These are phyloP conservation scores for Brassica balearica DNA, from an alignment of 441 rosid genomes.

Conservation along the genomic window DNA sequence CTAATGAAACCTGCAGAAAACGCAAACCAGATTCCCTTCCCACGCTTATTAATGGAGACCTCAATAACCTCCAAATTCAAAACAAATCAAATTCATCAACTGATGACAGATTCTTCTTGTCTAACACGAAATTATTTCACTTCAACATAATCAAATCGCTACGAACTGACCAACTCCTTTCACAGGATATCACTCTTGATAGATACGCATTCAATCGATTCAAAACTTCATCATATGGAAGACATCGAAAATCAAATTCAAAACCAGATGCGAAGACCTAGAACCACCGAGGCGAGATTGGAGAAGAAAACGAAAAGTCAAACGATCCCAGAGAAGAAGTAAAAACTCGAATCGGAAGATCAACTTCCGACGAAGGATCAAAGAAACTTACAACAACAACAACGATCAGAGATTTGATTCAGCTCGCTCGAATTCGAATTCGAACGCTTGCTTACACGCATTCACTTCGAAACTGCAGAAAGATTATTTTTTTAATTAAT, in stretches of 20 bases:
- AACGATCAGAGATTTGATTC: slow-evolving; percentile 33
- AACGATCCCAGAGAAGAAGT: background rate
- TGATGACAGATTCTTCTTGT: background rate
- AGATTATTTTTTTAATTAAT: background rate
- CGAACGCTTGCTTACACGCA: slow-evolving; percentile 42
- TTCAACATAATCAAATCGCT: background rate
- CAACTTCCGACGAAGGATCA: slow-evolving; percentile 10
- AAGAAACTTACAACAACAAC: slow-evolving; percentile 34
- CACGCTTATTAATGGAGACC: background rate
- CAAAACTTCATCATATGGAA: background rate
- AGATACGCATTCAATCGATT: slow-evolving; percentile 33
- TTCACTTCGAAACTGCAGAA: slow-evolving; percentile 35
- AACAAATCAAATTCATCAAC: slow-evolving; percentile 4
- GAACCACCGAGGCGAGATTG: slow-evolving; percentile 26
- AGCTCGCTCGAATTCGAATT: slow-evolving; percentile 21
- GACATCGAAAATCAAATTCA: slow-evolving; percentile 18
- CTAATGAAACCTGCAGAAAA: slow-evolving; percentile 25
- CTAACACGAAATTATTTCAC: background rate
- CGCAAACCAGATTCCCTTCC: background rate
- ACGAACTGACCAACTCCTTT: background rate
- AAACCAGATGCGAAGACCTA: slow-evolving; percentile 14
- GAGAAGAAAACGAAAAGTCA: slow-evolving; percentile 39
- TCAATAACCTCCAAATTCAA: slow-evolving; percentile 9
- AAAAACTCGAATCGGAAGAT: slow-evolving; percentile 21
- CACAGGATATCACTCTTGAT: slow-evolving; percentile 20